Evolutionary conservation across 2,329 filamentous ascomycete species (phyloP), one percentile per base, ranked within the genome.

Genomic region (Calonectria hongkongensis): DNA sequence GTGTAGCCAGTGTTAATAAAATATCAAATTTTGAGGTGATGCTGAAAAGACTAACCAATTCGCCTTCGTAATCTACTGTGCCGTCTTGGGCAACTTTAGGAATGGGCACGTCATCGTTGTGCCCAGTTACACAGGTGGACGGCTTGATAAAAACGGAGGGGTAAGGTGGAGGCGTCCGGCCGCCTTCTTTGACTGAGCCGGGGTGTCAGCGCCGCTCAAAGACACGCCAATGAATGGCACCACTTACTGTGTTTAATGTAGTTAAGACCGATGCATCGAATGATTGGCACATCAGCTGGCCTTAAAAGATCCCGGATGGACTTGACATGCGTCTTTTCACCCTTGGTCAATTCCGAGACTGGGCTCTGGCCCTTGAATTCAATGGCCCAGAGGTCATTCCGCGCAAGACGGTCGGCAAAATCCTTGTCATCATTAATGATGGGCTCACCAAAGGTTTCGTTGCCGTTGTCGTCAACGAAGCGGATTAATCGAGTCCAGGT

Each of bases 71-170:
- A 76, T 90, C 88, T 12, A 86, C 79, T 48, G 86, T 79, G 1
- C 81, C 82, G 70, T 89, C 84, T 71, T 88, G 83, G 2, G 87
- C 85, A 70, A 89, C 79, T 76, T 87, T 84, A 12, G 87, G 86
- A 72, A 89, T 84, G 2, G 85, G 80, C 27, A 89, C 82, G 72
- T 86, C 79, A 66, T 82, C 81, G 43, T 72, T 78, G 77, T 74
- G 83, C 69, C 79, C 75, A 47, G 83, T 82, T 54, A 87, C 85
- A 63, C 79, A 86, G 39, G 82, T 85, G 16, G 76, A 83, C 13
- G 84, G 86, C 83, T 90, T 90, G 76, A 89, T 89, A 79, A 90
- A 90, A 30, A 89, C 83, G 15, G 85, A 85, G 2, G 86, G 87
- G 70, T 83, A 87, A 1, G 88, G 87, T 0, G 88, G 88, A 0